Conservation (phyloP, 805 yeast species). For the Huiozyma naganishii region DNA sequence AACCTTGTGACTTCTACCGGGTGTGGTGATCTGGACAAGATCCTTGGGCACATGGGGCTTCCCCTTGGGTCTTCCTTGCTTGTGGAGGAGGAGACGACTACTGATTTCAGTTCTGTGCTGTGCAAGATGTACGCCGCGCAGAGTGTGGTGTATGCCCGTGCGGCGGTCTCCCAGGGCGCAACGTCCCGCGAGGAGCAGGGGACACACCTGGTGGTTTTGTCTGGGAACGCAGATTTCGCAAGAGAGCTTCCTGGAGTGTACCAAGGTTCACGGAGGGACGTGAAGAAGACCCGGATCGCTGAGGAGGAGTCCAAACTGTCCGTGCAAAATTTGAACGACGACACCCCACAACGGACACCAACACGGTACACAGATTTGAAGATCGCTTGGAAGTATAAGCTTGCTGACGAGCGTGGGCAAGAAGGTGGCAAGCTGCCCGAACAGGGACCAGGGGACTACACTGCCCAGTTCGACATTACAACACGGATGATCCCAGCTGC, state of each 20-base stretch:
- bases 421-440: not conserved
- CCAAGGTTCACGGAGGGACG: slow-evolving; percentile 55
- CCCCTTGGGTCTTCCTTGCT: slow-evolving; percentile 67
- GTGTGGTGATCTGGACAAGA: slow-evolving; percentile 57
- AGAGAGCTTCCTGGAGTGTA: slow-evolving; percentile 69
- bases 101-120: slow-evolving; percentile 72
- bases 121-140: slow-evolving; percentile 64
- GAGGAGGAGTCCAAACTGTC: slow-evolving; percentile 53
- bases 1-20: slow-evolving; percentile 77
- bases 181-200: slow-evolving; percentile 22
- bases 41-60: slow-evolving; percentile 72
- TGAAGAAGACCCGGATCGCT: slow-evolving; percentile 46
- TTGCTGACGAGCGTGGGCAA: slow-evolving; percentile 28
- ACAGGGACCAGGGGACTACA: slow-evolving; percentile 41
- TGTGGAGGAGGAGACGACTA: slow-evolving; percentile 76
- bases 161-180: slow-evolving; percentile 22
- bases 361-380: slow-evolving; percentile 42
- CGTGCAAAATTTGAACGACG: slow-evolving; percentile 51
- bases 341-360: slow-evolving; percentile 7
- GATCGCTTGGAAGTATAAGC: slow-evolving; percentile 91
- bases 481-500: slow-evolving; percentile 60
- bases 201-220: slow-evolving; percentile 57
- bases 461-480: slow-evolving; percentile 67
- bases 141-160: slow-evolving; percentile 57
- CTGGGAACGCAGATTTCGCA: slow-evolving; percentile 48